Percentiles rank a stretch among this genome's conserved stretches.
Evolutionary conservation across 1,284 basidiomycete species (phyloP).

Genomic region (Neonothopanus nambi): DNA sequence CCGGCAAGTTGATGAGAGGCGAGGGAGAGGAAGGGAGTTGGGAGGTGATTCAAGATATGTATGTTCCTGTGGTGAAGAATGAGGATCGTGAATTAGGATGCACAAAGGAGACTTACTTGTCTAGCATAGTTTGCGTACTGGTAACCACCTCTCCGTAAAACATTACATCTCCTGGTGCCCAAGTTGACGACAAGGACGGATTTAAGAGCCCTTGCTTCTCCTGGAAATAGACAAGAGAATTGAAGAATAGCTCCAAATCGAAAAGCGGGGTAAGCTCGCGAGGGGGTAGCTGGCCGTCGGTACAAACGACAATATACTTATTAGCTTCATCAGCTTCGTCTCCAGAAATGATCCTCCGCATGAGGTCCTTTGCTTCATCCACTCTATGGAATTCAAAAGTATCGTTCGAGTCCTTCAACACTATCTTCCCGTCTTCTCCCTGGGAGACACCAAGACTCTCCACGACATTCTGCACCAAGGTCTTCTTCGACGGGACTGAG

Average conservation of each 20-base stretch:
- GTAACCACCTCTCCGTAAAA: constrained; percentile 90
- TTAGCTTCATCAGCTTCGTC: constrained; percentile 26
- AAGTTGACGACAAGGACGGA: constrained; percentile 27
- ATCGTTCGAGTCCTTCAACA: constrained; percentile 65
- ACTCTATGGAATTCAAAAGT: constrained; percentile 61
- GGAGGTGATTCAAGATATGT: constrained; percentile 67
- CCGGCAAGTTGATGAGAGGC: constrained; percentile 89
- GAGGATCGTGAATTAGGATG: neutral
- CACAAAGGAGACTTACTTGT: constrained; percentile 67
- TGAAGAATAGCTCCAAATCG: constrained; percentile 52
- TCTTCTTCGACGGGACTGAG: constrained; percentile 37
- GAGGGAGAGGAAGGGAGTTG: constrained; percentile 77
- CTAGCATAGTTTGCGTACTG: constrained; percentile 94
- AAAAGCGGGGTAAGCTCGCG: constrained; percentile 55
- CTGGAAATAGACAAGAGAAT: constrained; percentile 32
- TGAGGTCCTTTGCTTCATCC: constrained; percentile 34
- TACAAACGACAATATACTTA: constrained; percentile 54
- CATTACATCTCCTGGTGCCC: constrained; percentile 75
- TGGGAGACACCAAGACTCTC: constrained; percentile 34
- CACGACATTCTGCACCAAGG: constrained; percentile 38
- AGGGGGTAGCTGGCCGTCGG: constrained; percentile 42
- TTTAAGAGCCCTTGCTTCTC: constrained; percentile 22
- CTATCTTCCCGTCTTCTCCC: constrained; percentile 29
- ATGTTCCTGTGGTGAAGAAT: constrained; percentile 63
- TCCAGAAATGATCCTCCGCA: constrained; percentile 32